phyloP scores from a whole-genome alignment of 148 eudicot species.

The Vaccinium macrocarpon region DNA sequence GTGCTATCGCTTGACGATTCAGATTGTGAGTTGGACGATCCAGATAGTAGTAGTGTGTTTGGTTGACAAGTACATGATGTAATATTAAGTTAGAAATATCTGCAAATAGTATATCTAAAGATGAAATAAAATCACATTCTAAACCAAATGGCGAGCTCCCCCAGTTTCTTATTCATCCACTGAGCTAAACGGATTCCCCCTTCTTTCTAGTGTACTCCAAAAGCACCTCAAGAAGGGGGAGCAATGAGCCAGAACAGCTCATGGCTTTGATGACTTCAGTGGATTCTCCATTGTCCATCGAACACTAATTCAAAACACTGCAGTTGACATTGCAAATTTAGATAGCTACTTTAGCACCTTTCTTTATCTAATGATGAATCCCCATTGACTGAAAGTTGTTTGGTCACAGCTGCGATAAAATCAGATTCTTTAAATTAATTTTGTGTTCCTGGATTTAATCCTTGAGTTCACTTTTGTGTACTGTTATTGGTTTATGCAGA shows the following conservation, averaged over 20 bases:
- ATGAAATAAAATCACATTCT: not conserved
- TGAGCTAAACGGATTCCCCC: not conserved
- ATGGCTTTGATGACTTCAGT: not conserved
- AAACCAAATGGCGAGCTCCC: not conserved
- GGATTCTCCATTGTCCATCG: not conserved
- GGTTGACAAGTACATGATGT: not conserved
- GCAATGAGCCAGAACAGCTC: not conserved
- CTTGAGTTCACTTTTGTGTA: not conserved
- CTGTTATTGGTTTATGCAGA: slow-evolving; percentile 15
- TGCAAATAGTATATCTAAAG: not conserved
- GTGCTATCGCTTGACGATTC: not conserved
- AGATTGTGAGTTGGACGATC: too few species aligned
- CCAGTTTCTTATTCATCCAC: not conserved
- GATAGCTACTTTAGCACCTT: not conserved
- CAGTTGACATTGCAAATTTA: not conserved
- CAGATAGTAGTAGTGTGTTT: not conserved
- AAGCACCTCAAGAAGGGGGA: not conserved
- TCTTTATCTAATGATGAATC: not conserved
- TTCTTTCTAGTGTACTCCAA: not conserved
- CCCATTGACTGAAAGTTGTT: not conserved
- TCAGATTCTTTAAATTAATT: not conserved
- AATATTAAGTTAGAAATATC: not conserved
- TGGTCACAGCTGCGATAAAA: too few species aligned
- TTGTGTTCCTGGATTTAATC: not conserved
- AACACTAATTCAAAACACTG: not conserved